Evolutionary conservation across 345 rosid genomes (phyloP).

Genomic region (Carallia brachiata): DNA sequence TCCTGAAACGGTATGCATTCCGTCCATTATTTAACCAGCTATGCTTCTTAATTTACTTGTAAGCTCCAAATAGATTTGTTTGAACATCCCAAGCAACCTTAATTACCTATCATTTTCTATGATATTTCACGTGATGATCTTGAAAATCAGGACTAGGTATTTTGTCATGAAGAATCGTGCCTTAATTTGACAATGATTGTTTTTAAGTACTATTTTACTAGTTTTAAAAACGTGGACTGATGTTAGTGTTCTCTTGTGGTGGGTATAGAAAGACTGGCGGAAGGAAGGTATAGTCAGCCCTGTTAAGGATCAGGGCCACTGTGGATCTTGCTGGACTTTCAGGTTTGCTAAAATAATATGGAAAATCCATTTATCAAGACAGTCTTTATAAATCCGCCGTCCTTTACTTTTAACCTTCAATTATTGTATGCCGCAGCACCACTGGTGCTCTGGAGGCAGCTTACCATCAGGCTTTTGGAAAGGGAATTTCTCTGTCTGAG

Average conservation of each 20-base stretch:
- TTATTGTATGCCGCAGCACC: slow-evolving; percentile 43
- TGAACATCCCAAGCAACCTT: no score
- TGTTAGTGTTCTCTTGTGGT: neutral
- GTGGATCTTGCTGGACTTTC: slow-evolving; percentile 99
- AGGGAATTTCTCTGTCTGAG: slow-evolving; percentile 78
- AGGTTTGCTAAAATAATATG: slow-evolving; percentile 42
- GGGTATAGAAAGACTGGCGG: slow-evolving; percentile 90
- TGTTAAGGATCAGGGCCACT: slow-evolving; percentile 81
- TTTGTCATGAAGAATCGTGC: no score
- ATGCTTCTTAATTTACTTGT: no score
- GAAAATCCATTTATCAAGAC: neutral
- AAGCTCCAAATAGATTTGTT: no score
- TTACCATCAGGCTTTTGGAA: slow-evolving; percentile 86
- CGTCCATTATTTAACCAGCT: no score
- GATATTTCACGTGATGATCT: no score
- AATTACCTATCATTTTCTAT: no score
- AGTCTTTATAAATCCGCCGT: neutral
- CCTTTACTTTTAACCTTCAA: neutral
- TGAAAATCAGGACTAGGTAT: no score
- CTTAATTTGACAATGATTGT: no score
- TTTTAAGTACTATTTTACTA: no score
- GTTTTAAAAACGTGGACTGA: neutral
- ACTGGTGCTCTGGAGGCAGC: slow-evolving; percentile 99
- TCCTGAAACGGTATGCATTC: slow-evolving; percentile 48
- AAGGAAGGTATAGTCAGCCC: slow-evolving; percentile 80